Percentiles rank a stretch among this genome's conserved stretches.
Evolutionary conservation across 2,329 filamentous ascomycete genomes (phyloP).

Genomic region (Aspergillus phoenicis): DNA sequence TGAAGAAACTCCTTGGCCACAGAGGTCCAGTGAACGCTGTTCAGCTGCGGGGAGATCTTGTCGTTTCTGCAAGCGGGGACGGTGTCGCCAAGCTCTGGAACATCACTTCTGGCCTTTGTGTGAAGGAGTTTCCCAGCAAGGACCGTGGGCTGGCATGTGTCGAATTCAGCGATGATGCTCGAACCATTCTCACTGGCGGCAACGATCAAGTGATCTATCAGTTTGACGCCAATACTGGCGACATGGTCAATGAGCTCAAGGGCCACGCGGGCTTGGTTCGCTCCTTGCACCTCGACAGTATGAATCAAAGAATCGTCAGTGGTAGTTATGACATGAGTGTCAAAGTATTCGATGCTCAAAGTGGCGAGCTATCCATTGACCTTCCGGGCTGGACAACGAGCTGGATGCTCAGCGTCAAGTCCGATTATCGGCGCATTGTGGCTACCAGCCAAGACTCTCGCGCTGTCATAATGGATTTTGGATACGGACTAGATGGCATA

Average conservation of each 20-base stretch:
- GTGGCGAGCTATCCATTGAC: constrained; percentile 74
- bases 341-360: constrained; percentile 87
- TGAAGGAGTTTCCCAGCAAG: constrained; percentile 87
- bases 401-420: constrained; percentile 96
- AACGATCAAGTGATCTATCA: constrained; percentile 96
- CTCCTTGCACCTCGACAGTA: constrained; percentile 84
- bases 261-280: constrained; percentile 87
- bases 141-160: constrained; percentile 93
- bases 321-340: constrained; percentile 95
- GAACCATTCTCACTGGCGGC: constrained; percentile 87
- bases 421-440: constrained; percentile 90
- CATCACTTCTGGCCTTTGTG: constrained; percentile 80
- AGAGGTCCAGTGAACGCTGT: constrained; percentile 93
- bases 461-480: constrained; percentile 93
- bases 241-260: constrained; percentile 75
- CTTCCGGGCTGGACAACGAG: constrained; percentile 95
- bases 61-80: constrained; percentile 92
- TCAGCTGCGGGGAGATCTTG: constrained; percentile 86
- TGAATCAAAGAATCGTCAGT: constrained; percentile 82
- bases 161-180: constrained; percentile 94
- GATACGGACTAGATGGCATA: constrained; percentile 58
- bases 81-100: constrained; percentile 96
- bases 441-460: constrained; percentile 93
- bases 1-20: constrained; percentile 83
- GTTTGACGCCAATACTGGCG: constrained; percentile 89